Base-by-base conservation (phyloP, 2,329 filamentous ascomycete species). In the Monilinia vaccinii-corymbosi region DNA sequence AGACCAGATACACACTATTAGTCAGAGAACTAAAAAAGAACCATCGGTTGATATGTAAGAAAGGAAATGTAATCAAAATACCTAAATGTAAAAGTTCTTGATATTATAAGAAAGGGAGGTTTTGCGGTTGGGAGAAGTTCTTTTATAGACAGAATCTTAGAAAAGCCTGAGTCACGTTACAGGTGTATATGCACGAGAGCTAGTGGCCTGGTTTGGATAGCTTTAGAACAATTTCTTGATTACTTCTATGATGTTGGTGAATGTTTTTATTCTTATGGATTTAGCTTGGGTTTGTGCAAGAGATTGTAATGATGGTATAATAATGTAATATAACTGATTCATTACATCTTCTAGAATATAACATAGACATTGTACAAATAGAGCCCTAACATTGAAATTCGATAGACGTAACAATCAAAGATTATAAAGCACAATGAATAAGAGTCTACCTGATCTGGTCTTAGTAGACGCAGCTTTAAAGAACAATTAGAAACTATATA, bases 11-110 rank as follows among this genome's bases (percentile, higher is more conserved):
- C 13, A 4, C 3, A 23, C 9, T 13, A 16, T 34, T 23, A 34
- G 25, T 32, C 13, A 11, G 18, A 18, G 14, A 18, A 53, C 8
- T 2, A 1, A n/a, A 42, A 32, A 11, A 16, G 0, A 9, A 40
- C 14, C 8, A n/a, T 6, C 1, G 4, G 4, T 10, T 23, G 2
- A 3, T 1, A 9, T 9, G 7, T 16, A 0, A 14, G 18, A 16
- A 21, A 14, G n/a, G 18, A 31, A 3, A 2, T 3, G 42, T 0
- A 21, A 21, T 42, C 2, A 52, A 42, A 10, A 42, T 42, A 32
- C 25, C 10, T 42, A 21, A 16, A 2, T 23, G 18, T 16, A 32
- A 11, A 32, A 44, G 3, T 18, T 23, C 11, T 6, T 2, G 7
- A 13, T 6, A 23, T 53, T 7, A 0, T 11, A 10, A 32, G 8